Evolutionary conservation across 768 basidiomycete genomes (phyloP), one percentile per base, ranked within the genome.

Genomic region (Chalciporus sphaerocephalus): DNA sequence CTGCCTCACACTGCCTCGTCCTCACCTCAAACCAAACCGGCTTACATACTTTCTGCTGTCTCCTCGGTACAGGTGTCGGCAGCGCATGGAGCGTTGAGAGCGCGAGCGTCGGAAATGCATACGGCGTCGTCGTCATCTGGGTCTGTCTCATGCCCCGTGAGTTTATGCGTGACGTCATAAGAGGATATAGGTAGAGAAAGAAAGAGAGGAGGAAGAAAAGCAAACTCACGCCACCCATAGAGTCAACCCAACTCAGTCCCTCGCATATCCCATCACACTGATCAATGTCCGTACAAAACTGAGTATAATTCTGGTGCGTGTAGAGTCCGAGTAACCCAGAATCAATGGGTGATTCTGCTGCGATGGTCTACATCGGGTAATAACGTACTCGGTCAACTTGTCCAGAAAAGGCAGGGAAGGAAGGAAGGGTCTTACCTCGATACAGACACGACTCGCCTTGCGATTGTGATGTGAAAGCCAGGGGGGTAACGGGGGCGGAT

Each of bases 241-340:
- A 75, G 57, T 94, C 92, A 9, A 81, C 70, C 76, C 79, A 84
- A 52, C 90, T 92, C 47, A 93, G 64, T 69, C 80, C 82, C 36
- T 92, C 91, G 7, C 79, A 73, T 11, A 92, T 62, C 3, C 74
- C 77, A 4, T 76, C 78, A 53, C 81, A 83, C 41, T 97, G 75
- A 6, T 92, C 88, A 4, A 92, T 64, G 28, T 85, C 79, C 33
- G 75, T 70, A 58, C 89, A 93, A 58, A 90, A 98, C 45, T 85
- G 83, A 0, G 85, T 76, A 54, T 94, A 92, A 59, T 96, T 98
- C 64, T 98, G 93, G 54, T 99, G 96, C 8, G 94, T 74, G 60
- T 97, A 99, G 6, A 95, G 66, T 3, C 85, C 85, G 51, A 93
- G 87, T 2, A 97, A 71, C 2, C 89, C 90, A 1, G 91, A 82